Evolutionary conservation across 2,329 filamentous ascomycete genomes (phyloP).

Genomic region (Calonectria hongkongensis): DNA sequence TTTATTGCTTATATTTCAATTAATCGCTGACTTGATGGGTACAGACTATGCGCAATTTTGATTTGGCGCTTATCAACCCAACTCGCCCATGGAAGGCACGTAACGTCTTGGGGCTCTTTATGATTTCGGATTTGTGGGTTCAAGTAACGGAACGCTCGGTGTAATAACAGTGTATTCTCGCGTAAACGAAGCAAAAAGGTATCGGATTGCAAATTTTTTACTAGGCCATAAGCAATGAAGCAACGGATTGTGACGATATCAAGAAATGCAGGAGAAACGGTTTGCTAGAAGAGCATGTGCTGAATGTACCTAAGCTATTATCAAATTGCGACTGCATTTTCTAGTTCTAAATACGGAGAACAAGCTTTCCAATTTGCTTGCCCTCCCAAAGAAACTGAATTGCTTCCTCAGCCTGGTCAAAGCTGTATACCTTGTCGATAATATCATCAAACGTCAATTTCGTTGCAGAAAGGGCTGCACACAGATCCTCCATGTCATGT

Average conservation of each 20-base stretch:
- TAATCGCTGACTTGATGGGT: background rate
- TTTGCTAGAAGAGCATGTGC: no score
- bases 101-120: constrained; percentile 55
- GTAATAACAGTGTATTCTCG: background rate
- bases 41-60: constrained; percentile 57
- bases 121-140: constrained; percentile 59
- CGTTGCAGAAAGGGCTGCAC: constrained; percentile 58
- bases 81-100: constrained; percentile 52
- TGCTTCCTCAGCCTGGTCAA: constrained; percentile 64
- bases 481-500: constrained; percentile 63
- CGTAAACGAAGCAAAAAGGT: background rate
- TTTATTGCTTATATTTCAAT: background rate
- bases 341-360: constrained; percentile 45
- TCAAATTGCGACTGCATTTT: background rate
- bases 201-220: no score
- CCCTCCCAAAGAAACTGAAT: constrained; percentile 65
- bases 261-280: no score
- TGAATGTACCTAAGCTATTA: no score
- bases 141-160: constrained; percentile 50
- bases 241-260: no score
- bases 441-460: constrained; percentile 61
- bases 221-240: no score
- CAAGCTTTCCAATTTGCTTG: constrained; percentile 65
- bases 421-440: constrained; percentile 61
- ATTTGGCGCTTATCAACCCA: constrained; percentile 54